Conservation (phyloP, 768 basidiomycete species). For the Auricularia heimuer region DNA sequence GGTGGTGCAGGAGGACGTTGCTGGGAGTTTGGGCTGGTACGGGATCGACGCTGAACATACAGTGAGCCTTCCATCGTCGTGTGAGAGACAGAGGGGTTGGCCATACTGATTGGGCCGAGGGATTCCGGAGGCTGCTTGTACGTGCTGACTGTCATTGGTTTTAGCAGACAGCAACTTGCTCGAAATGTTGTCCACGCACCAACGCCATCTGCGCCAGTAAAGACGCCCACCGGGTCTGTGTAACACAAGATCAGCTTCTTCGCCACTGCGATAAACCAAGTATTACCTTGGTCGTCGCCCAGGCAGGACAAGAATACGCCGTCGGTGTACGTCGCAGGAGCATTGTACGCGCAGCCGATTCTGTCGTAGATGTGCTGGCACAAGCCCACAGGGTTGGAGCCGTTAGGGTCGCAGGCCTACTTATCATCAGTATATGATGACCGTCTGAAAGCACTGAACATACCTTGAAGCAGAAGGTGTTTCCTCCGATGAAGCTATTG, state of each 20-base stretch:
- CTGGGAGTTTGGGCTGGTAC: slow-evolving; percentile 17
- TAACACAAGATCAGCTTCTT: not conserved
- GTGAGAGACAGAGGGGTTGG: too few relatives aligned
- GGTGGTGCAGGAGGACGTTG: slow-evolving; percentile 17
- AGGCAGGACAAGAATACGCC: slow-evolving; percentile 14
- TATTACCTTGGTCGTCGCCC: slow-evolving; percentile 13
- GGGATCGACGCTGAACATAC: slow-evolving; percentile 12
- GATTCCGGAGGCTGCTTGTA: slow-evolving; percentile 16
- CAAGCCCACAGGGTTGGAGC: not conserved
- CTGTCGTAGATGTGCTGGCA: not conserved
- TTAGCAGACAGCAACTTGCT: not conserved
- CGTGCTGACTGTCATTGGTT: not conserved
- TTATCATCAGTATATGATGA: too few relatives aligned
- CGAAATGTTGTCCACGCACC: not conserved
- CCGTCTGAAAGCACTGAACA: not conserved
- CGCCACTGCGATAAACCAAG: too few relatives aligned
- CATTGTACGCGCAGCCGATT: not conserved
- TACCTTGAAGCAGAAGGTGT: slow-evolving; percentile 2
- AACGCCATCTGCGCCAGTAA: not conserved
- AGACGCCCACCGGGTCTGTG: not conserved
- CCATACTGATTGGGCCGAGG: slow-evolving; percentile 8
- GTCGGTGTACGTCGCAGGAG: slow-evolving; percentile 3
- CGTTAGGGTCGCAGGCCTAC: not conserved
- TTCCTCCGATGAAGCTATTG: slow-evolving; percentile 1
- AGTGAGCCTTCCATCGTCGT: too few relatives aligned